phyloP scores from a whole-genome alignment of 208 protist species.

The Novymonas esmeraldas region DNA sequence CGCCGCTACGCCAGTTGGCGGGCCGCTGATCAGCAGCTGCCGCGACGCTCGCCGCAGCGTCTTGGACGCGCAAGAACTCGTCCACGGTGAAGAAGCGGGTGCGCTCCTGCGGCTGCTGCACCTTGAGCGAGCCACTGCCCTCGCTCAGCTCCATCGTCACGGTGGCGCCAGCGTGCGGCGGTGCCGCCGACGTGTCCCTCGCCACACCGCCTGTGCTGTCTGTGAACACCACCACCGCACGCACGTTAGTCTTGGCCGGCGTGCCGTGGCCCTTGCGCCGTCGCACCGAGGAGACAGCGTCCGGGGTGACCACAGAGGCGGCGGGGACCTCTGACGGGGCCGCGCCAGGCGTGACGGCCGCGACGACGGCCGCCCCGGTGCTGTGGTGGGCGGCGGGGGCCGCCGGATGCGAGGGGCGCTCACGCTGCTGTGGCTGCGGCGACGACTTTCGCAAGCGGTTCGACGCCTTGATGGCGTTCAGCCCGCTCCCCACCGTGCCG shows the following conservation, averaged over 20 bases:
- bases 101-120: conserved; percentile 33
- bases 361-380: background rate
- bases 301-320: background rate
- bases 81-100: conserved; percentile 66
- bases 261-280: background rate
- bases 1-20: background rate
- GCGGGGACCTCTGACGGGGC: background rate
- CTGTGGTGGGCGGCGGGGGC: conserved; percentile 13
- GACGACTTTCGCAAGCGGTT: conserved; percentile 15
- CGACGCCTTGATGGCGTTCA: conserved; percentile 36
- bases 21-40: background rate
- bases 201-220: background rate
- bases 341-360: background rate
- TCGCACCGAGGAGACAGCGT: background rate
- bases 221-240: conserved; percentile 26
- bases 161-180: conserved; percentile 6
- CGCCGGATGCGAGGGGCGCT: conserved; percentile 15
- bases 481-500: conserved; percentile 23
- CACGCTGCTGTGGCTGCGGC: background rate
- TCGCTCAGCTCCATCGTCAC: conserved; percentile 20
- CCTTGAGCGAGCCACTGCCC: conserved; percentile 36
- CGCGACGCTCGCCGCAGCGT: conserved; percentile 18
- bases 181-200: background rate
- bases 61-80: conserved; percentile 55
- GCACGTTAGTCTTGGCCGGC: conserved; percentile 14